A percentile compares a stretch with the other conserved stretches of the same genome.
Conservation (phyloP, 176 grass and related monocot species). For the Leersia perrieri region DNA sequence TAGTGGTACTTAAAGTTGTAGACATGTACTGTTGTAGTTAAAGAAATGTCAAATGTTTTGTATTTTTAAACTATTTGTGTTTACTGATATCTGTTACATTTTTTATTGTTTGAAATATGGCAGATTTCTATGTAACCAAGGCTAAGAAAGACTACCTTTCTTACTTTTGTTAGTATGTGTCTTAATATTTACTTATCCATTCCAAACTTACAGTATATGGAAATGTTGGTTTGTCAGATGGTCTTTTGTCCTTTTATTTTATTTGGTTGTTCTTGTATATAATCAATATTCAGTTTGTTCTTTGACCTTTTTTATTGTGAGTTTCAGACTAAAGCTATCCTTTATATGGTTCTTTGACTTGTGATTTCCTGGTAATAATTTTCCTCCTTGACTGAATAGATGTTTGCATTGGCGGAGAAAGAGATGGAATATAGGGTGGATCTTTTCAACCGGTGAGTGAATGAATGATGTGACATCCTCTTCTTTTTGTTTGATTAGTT, state of each 20-base stretch:
- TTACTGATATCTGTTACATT: neutral
- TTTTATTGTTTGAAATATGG: neutral
- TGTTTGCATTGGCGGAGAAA: slow-evolving; percentile 70
- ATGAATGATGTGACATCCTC: neutral
- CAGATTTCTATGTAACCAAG: neutral
- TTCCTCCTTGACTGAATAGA: slow-evolving; percentile 19
- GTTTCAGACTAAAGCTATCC: neutral
- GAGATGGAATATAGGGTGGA: slow-evolving; percentile 92
- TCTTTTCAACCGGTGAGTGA: slow-evolving; percentile 62
- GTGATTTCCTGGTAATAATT: neutral
- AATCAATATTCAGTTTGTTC: neutral
- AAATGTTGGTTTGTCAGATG: neutral
- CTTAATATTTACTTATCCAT: neutral
- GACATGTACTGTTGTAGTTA: too few species aligned
- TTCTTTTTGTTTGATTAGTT: neutral
- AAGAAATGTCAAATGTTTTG: neutral
- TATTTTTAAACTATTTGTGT: neutral
- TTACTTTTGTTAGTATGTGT: neutral
- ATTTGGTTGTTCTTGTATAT: neutral
- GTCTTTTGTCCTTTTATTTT: neutral
- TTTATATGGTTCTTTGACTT: neutral
- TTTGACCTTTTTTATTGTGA: neutral
- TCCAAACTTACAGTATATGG: neutral
- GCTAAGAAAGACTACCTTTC: neutral
- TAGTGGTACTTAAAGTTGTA: neutral